Base-by-base conservation (phyloP, 768 basidiomycete species). In the Pleurotus djamor region DNA sequence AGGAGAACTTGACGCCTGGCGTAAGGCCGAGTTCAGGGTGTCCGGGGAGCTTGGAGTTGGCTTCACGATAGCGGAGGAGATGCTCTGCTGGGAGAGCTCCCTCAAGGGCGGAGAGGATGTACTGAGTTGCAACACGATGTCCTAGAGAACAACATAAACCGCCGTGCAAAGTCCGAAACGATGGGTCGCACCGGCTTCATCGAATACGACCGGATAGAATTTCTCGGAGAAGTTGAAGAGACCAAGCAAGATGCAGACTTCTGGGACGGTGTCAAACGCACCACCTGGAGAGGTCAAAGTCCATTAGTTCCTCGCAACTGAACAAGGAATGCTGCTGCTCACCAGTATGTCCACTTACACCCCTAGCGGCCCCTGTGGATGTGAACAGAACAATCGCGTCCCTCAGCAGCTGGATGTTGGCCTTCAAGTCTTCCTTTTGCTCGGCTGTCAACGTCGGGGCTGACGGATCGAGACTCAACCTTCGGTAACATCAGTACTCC, bases 1-100 rank as follows among this genome's bases (percentile, higher is more conserved):
- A 94, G 2, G 92, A 94, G 75, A 95, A 95, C 73, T 93, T 92
- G 74, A 95, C 84, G 33, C 93, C 93, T n/a, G 93, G 93, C 0
- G 93, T 94, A 60, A 94, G 78, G 21, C 93, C 93, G 5, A 94
- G 79, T 73, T 94, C 93, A 12, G 93, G 93, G 67, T 95, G 93
- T 12, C 92, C 93, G 2, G 93, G 93, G 36, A 95, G 87, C 66
- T 89, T 88, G 36, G 91, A 89, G 72, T 93, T 82, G 59, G 93
- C 93, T 67, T 86, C 89, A 52, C 93, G 89, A 72, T 95, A 95
- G 68, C 89, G 88, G 3, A 95, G 74, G 49, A 95, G 84, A 38
- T 94, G 90, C 65, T 91, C 89, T 1, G 81, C 75, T 9, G 91
- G 84, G 36, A 94, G 59, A 28, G 83, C 69, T 0, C 91, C 91